A percentile compares a stretch with the other conserved stretches of the same genome.
Conservation (phyloP, 257 asterid species). For the Fraxinus excelsior region DNA sequence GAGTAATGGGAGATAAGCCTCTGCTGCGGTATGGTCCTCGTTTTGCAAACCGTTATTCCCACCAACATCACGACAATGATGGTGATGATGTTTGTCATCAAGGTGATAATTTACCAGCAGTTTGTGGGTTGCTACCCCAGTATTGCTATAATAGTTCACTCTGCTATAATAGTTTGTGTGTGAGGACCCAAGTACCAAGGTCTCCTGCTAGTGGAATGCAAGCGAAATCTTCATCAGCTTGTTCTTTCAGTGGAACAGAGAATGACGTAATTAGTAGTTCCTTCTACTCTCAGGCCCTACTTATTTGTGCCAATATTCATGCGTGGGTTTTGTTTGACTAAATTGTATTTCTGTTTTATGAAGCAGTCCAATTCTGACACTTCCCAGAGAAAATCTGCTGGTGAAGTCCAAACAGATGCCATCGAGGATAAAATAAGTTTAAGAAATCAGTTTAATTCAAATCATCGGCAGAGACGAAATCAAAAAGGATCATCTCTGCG, state of each 20-base stretch:
- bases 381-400: conserved; percentile 40
- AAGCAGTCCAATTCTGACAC: conserved; percentile 49
- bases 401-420: conserved; percentile 34
- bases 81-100: conserved; percentile 56
- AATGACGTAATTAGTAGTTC: conserved; percentile 52
- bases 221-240: conserved; percentile 45
- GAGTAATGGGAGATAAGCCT: conserved; percentile 41
- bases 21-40: conserved; percentile 79
- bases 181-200: conserved; percentile 49
- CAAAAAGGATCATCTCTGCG: neutral
- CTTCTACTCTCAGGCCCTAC: neutral
- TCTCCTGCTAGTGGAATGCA: conserved; percentile 47
- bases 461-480: neutral
- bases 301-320: conserved; percentile 4
- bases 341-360: conserved; percentile 14
- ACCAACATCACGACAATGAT: conserved; percentile 33
- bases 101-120: conserved; percentile 34
- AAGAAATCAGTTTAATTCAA: conserved; percentile 20
- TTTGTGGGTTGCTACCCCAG: conserved; percentile 78
- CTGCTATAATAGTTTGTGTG: no score
- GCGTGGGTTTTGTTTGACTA: neutral
- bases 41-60: conserved; percentile 52
- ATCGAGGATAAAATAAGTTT: conserved; percentile 24
- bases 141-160: conserved; percentile 61
- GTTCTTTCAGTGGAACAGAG: conserved; percentile 43